phyloP scores from a whole-genome alignment of 2,329 filamentous ascomycete genomes.

The Samsoniella hepiali region DNA sequence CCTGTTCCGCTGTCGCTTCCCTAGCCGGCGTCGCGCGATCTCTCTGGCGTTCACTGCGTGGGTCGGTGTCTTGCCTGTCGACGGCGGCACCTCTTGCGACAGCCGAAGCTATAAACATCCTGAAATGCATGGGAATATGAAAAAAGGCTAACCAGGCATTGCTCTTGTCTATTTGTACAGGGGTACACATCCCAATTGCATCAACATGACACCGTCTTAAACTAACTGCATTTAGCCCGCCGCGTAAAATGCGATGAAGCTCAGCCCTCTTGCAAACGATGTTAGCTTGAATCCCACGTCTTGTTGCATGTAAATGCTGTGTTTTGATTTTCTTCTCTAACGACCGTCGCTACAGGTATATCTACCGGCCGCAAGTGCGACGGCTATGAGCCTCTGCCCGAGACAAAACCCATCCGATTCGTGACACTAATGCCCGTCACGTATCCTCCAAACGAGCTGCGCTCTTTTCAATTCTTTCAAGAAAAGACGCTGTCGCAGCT shows the following conservation, averaged over 20 bases:
- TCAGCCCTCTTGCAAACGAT: constrained; percentile 18
- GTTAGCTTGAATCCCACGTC: not conserved
- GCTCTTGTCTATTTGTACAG: not conserved
- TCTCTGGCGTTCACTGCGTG: not conserved
- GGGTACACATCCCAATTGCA: not conserved
- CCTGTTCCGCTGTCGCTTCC: not conserved
- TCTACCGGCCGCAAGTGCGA: constrained; percentile 15
- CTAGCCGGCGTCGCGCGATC: not conserved
- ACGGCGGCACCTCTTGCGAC: not conserved
- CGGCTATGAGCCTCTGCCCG: constrained; percentile 11
- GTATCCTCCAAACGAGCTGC: constrained; percentile 10
- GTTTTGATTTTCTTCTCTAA: not conserved
- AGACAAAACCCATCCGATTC: constrained; percentile 11
- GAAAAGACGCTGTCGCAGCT: constrained; percentile 15
- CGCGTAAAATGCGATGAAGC: constrained; percentile 18
- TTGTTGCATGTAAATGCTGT: not conserved
- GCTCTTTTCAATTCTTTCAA: constrained; percentile 17
- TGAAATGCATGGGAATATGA: not conserved
- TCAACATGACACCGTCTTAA: not conserved
- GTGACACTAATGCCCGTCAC: constrained; percentile 1
- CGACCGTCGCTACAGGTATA: constrained; percentile 1
- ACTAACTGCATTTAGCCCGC: constrained; percentile 5
- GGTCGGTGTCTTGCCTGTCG: not conserved
- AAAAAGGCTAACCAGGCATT: not conserved
- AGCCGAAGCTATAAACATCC: not conserved